phyloP scores from a whole-genome alignment of 208 protist species.

The Acanthamoeba divionensis region DNA sequence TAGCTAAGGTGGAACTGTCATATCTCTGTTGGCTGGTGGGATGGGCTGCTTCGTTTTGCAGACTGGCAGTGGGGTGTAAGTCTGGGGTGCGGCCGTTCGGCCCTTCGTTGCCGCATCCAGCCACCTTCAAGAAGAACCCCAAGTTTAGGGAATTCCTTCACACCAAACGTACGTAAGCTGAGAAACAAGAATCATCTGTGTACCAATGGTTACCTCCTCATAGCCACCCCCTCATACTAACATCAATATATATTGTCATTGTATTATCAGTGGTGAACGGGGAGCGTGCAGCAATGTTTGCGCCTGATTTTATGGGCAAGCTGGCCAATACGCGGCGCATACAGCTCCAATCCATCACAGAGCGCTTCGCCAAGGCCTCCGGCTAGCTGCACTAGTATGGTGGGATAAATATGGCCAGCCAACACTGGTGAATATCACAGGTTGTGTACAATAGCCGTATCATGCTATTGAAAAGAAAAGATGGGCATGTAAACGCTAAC shows the following conservation, averaged over 20 bases:
- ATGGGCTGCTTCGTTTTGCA: neutral
- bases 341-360: slow-evolving; percentile 23
- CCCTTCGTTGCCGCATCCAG: neutral
- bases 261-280: neutral
- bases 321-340: neutral
- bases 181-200: no score
- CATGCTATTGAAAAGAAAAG: no score
- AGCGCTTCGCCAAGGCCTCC: neutral
- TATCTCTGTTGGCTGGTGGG: neutral
- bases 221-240: neutral
- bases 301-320: slow-evolving; percentile 42
- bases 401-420: no score
- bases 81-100: slow-evolving; percentile 10
- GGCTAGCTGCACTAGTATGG: no score
- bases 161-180: slow-evolving; percentile 10
- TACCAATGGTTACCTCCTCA: no score
- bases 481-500: no score
- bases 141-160: slow-evolving; percentile 6
- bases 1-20: neutral
- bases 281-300: slow-evolving; percentile 22
- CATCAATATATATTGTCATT: neutral
- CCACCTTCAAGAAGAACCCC: neutral
- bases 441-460: no score
- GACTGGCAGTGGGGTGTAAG: neutral
- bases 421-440: no score